A percentile compares a stretch with the other conserved stretches of the same genome.
Conservation (phyloP, 371 early-diverging fungal species). For the Actinomortierella ambigua region DNA sequence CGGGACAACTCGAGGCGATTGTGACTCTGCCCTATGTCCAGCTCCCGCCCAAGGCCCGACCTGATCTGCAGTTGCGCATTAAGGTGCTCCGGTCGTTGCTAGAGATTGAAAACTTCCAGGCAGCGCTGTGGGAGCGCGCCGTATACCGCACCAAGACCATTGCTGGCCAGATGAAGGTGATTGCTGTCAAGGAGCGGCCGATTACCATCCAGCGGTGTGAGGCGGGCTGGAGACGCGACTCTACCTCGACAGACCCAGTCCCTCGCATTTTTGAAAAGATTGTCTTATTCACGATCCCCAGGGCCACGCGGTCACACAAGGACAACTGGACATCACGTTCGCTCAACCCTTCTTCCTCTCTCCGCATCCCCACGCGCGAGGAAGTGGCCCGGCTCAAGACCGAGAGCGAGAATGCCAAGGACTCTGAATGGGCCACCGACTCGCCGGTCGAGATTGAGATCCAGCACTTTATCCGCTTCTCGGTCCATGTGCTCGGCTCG, state of each 20-base stretch:
- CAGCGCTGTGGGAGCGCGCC: slow-evolving; percentile 37
- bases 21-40: slow-evolving; percentile 26
- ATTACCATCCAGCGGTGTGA: slow-evolving; percentile 41
- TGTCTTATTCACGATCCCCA: slow-evolving; percentile 37
- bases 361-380: slow-evolving; percentile 14
- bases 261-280: slow-evolving; percentile 45
- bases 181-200: slow-evolving; percentile 34
- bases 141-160: slow-evolving; percentile 35
- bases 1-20: slow-evolving; percentile 32
- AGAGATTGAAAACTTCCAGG: slow-evolving; percentile 35
- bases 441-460: slow-evolving; percentile 29
- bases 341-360: slow-evolving; percentile 24
- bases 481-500: slow-evolving; percentile 31
- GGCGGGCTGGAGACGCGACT: slow-evolving; percentile 36
- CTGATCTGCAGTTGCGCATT: slow-evolving; percentile 37
- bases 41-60: slow-evolving; percentile 27
- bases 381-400: slow-evolving; percentile 18
- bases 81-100: slow-evolving; percentile 26
- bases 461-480: slow-evolving; percentile 46
- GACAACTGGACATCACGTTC: slow-evolving; percentile 20
- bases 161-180: slow-evolving; percentile 21
- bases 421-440: slow-evolving; percentile 26
- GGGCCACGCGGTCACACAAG: slow-evolving; percentile 24
- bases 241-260: slow-evolving; percentile 17
- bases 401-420: slow-evolving; percentile 24